These are phyloP conservation scores for Glycine tomentella DNA, from an alignment of 306 rosid species.

Conservation along the genomic window DNA sequence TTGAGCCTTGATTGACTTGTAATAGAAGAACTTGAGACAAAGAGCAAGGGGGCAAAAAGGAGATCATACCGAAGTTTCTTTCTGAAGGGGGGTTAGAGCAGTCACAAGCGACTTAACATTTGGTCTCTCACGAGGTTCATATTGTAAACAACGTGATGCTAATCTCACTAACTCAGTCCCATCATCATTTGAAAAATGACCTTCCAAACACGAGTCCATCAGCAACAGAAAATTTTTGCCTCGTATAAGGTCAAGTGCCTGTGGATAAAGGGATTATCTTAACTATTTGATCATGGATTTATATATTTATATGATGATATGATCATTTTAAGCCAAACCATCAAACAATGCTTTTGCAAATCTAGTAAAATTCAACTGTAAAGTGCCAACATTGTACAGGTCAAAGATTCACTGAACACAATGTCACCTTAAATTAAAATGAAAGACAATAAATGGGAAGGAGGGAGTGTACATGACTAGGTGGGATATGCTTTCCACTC, in stretches of 20 bases:
- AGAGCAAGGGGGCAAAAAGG: constrained; percentile 14
- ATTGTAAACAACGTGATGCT: constrained; percentile 87
- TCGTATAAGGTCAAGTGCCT: constrained; percentile 90
- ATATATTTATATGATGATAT: neutral
- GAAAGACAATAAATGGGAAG: constrained; percentile 38
- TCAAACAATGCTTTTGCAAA: neutral
- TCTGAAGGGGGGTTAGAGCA: constrained; percentile 85
- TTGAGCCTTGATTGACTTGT: constrained; percentile 13
- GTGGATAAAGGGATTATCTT: constrained; percentile 39
- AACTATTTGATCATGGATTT: too few species aligned
- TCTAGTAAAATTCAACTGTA: constrained; percentile 1
- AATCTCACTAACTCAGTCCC: constrained; percentile 85
- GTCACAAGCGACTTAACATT: constrained; percentile 79
- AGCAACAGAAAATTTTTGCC: constrained; percentile 74
- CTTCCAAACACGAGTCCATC: constrained; percentile 91
- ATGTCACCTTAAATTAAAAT: constrained; percentile 40
- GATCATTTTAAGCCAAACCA: constrained; percentile 23
- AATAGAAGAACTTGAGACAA: constrained; percentile 19
- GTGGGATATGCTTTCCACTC: constrained; percentile 97
- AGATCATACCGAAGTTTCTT: constrained; percentile 74
- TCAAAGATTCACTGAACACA: constrained; percentile 36
- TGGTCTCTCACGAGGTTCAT: constrained; percentile 93
- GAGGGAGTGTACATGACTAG: constrained; percentile 70
- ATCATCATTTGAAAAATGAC: constrained; percentile 85
- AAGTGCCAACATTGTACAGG: constrained; percentile 18